Base-by-base conservation (phyloP, 2,329 filamentous ascomycete genomes). In the Stemphylium vesicarium region DNA sequence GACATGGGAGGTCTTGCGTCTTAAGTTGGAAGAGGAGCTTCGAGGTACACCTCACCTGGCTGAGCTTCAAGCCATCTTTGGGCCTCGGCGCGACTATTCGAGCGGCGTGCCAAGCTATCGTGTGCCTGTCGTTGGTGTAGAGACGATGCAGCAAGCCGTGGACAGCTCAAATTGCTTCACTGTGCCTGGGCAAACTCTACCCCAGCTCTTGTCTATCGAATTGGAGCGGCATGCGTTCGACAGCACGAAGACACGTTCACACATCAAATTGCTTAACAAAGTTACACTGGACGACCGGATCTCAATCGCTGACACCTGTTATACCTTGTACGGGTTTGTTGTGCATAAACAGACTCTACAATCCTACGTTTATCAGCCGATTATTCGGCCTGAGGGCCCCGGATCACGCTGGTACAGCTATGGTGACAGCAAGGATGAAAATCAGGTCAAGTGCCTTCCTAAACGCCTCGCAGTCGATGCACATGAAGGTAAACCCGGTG, bases 321-420 rank as follows among this genome's bases (percentile, higher is more conserved):
- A 87, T 64, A 81, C 80, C 1, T 77, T 88, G 0, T 87, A 85
- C 59, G 84, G 84, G 3, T 83, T 87, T 58, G 75, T 87, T 29
- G 83, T 85, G 2, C 85, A 88, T 64, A 81, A 81, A 56, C 85
- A 84, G 22, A 80, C 80, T 38, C 80, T 86, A 13, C 82, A 82
- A 16, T 87, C 84, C 4, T 81, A 81, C 42, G 79, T 82, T 33
- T 88, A 86, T 72, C 84, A 85, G 61, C 81, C 82, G n/a, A 81
- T 86, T 31, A 70, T 88, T 42, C 80, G 85, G 26, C 85, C 85
- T 1, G 78, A 79, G 39, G 84, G 85, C 2, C 80, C 81, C 5
- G 80, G 78, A 9, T 78, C 80, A 8, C 81, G 79, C 40, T 88
- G 85, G 85, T 82, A 87, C 50, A 80, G 79, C 31, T 87, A 86